These are phyloP conservation scores for Populus alba DNA, from an alignment of 345 rosid genomes.

Conservation along the genomic window DNA sequence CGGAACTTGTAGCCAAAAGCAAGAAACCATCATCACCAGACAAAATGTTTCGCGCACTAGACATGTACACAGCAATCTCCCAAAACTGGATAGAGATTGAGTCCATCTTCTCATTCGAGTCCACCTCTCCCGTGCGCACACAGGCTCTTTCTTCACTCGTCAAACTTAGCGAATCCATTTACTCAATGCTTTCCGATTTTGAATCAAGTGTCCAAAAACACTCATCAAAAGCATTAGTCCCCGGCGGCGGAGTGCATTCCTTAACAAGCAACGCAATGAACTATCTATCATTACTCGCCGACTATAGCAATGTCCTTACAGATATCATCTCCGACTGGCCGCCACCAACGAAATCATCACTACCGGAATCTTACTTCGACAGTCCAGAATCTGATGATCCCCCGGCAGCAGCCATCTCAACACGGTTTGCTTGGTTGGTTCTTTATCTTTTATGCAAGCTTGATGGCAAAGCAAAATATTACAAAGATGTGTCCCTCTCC, in stretches of 20 bases:
- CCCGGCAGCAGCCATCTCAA: conserved; percentile 10
- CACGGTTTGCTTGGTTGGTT: conserved; percentile 21
- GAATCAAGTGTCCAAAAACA: conserved; percentile 17
- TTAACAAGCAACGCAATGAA: conserved; percentile 18
- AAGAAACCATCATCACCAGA: conserved; percentile 19
- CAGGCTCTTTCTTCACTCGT: conserved; percentile 22
- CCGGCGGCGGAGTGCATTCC: conserved; percentile 20
- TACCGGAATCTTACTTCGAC: conserved; percentile 16
- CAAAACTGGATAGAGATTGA: conserved; percentile 26
- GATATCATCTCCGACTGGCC: conserved; percentile 29
- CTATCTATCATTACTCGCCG: conserved; percentile 21
- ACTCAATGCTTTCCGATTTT: conserved; percentile 4
- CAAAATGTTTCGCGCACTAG: conserved; percentile 17
- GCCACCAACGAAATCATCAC: not conserved
- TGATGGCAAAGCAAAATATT: conserved; percentile 25
- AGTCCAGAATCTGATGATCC: conserved; percentile 15
- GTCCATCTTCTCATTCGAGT: conserved; percentile 22
- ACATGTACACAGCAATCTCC: conserved; percentile 24
- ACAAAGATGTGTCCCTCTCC: conserved; percentile 22
- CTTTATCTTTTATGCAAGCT: conserved; percentile 34
- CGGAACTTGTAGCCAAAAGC: conserved; percentile 14
- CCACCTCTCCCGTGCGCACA: conserved; percentile 19
- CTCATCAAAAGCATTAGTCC: conserved; percentile 6
- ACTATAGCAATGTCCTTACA: conserved; percentile 18
- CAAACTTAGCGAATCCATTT: conserved; percentile 16